phyloP scores from a whole-genome alignment of 2,329 filamentous ascomycete genomes.

The Botrytis fragariae region DNA sequence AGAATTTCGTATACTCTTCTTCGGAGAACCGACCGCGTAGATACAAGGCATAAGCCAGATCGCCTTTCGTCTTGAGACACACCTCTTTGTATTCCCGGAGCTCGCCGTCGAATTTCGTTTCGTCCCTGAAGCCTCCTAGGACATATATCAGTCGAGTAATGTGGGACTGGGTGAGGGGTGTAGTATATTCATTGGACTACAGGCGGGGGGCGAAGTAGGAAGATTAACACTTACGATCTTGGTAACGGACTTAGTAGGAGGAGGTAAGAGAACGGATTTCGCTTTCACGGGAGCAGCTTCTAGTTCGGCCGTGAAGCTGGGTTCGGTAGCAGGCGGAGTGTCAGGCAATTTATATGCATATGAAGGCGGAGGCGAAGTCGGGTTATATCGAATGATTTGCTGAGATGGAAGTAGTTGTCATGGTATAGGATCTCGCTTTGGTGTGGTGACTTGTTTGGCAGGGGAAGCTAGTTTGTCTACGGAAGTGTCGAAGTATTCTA shows the following conservation, averaged over 20 bases:
- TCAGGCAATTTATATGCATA: neutral
- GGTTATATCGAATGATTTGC: neutral
- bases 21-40: neutral
- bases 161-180: neutral
- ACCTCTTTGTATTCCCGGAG: neutral
- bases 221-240: neutral
- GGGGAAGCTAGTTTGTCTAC: neutral
- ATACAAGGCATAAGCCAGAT: neutral
- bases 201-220: neutral
- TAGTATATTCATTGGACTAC: neutral
- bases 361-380: neutral
- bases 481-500: neutral
- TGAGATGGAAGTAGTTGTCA: neutral
- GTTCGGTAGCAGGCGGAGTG: too few species aligned
- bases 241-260: neutral
- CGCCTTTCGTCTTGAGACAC: neutral
- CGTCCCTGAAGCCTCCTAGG: neutral
- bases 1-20: neutral
- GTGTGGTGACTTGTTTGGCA: neutral
- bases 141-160: neutral
- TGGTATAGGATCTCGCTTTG: neutral
- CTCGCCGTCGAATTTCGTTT: neutral
- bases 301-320: neutral
- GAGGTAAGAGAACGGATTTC: neutral
- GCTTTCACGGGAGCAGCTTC: neutral